Base-by-base conservation (phyloP, 1,284 basidiomycete species). In the Inonotus hispidus region DNA sequence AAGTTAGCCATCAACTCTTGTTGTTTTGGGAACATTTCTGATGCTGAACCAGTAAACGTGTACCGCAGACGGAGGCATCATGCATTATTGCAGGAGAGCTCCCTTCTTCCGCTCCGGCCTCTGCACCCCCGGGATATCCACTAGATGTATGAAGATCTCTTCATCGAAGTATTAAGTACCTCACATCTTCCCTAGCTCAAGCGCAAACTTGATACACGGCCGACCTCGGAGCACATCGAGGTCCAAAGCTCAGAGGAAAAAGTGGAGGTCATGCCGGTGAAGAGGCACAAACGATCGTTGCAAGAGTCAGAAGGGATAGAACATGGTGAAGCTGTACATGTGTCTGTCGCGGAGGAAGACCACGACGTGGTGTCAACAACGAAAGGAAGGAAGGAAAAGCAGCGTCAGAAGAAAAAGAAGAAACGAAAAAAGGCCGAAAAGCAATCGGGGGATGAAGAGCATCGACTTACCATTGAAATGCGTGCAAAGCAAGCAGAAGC, bases 361-460 rank as follows among this genome's bases (percentile, higher is more conserved):
- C 25, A 16, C n/a, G 27, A 16, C 32, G 16, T 23, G 32, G 27
- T 10, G 11, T 19, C 25, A 16, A n/a, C n/a, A 2, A n/a, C 53
- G 19, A 55, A 39, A 39, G n/a, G 10, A 3, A 37, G 21, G 19
- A 55, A 41, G 21, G 53, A 39, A 35, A 55, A 55, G 21, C 19
- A 55, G n/a, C 35, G 53, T 14, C 53, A 55, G 37, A 55, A 55
- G 27, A 45, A 41, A 35, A 55, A 55, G 53, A 55, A 45, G 41
- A 55, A 55, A 29, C 38, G 53, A 21, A 35, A 55, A 23, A 39
- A 41, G 23, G 38, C 38, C 38, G 35, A 39, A 11, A 55, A 41
- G 35, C 53, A 39, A 16, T 21, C 21, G 6, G 10, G n/a, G 19
- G 21, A 39, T 23, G 53, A 39, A n/a, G 53, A 55, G 37, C 38